Conservation (phyloP, 2,329 filamentous ascomycete genomes). For the Aureobasidium leucospermi region DNA sequence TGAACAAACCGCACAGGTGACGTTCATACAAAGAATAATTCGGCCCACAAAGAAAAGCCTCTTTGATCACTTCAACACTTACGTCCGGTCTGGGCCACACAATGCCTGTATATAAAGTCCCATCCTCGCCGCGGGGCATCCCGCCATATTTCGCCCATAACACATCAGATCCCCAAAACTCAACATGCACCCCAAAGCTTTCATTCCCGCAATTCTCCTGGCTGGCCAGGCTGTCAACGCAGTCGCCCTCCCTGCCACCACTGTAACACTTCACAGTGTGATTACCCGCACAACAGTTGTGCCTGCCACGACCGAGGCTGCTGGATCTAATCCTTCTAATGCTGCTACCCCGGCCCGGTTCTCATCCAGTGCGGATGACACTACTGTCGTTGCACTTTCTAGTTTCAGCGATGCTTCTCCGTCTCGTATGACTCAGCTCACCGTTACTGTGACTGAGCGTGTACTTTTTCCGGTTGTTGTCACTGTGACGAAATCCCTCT, state of each 20-base stretch:
- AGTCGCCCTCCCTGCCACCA: conserved; percentile 4
- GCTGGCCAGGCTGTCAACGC: conserved; percentile 14
- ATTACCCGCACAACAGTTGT: conserved; percentile 6
- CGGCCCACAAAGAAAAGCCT: neutral
- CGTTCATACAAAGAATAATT: neutral
- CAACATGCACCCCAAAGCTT: conserved; percentile 6
- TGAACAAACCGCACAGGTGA: neutral
- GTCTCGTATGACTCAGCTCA: neutral
- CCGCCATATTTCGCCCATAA: neutral
- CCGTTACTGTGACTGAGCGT: neutral
- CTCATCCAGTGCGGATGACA: neutral
- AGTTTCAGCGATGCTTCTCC: conserved; percentile 4
- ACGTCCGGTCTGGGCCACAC: neutral
- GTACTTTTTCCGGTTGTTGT: neutral
- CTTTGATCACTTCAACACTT: neutral
- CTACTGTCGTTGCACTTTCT: neutral
- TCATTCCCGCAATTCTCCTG: conserved; percentile 8
- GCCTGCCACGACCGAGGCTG: neutral
- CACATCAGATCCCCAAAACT: neutral
- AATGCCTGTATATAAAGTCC: neutral
- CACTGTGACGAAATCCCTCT: neutral
- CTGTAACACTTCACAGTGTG: conserved; percentile 3
- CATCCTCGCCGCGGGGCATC: neutral
- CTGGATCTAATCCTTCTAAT: neutral
- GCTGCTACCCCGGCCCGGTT: neutral